These are phyloP conservation scores for Teratosphaeriaceae sp. DNA, from an alignment of 2,329 filamentous ascomycete species.

Conservation along the genomic window DNA sequence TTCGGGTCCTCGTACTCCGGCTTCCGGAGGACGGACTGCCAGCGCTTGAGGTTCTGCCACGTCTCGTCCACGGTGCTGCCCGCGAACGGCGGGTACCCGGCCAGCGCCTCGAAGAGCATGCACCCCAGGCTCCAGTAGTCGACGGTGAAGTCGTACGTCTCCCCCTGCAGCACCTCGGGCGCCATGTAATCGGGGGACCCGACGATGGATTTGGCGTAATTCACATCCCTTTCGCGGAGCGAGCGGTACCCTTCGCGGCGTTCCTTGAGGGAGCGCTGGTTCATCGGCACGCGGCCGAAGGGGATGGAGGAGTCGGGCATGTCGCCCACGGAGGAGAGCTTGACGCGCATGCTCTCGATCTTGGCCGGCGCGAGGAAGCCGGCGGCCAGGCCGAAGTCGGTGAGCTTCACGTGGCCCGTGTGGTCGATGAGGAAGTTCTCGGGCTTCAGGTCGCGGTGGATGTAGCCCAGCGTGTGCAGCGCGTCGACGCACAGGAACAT, in stretches of 20 bases:
- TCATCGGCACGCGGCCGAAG: slow-evolving; percentile 79
- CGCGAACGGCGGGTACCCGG: slow-evolving; percentile 93
- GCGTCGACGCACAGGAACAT: slow-evolving; percentile 98
- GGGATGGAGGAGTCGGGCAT: slow-evolving; percentile 61
- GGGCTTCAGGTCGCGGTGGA: slow-evolving; percentile 93
- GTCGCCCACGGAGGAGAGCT: slow-evolving; percentile 87
- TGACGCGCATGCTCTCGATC: slow-evolving; percentile 96
- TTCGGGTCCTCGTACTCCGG: slow-evolving; percentile 97
- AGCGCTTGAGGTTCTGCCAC: slow-evolving; percentile 97
- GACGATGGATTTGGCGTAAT: slow-evolving; percentile 98
- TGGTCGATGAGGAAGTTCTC: slow-evolving; percentile 98
- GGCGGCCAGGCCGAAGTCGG: slow-evolving; percentile 92
- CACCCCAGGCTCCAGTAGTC: slow-evolving; percentile 99
- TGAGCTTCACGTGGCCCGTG: slow-evolving; percentile 93
- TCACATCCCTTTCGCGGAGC: slow-evolving; percentile 85
- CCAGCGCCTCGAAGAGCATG: slow-evolving; percentile 96
- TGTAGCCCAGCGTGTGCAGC: slow-evolving; percentile 90
- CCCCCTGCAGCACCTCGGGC: slow-evolving; percentile 89
- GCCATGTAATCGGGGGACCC: slow-evolving; percentile 99
- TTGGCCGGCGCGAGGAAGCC: slow-evolving; percentile 91
- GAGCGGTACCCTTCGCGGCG: slow-evolving; percentile 90
- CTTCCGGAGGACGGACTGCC: slow-evolving; percentile 90
- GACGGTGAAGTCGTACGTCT: slow-evolving; percentile 96
- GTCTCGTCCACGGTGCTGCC: slow-evolving; percentile 94
- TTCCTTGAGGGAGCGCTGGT: slow-evolving; percentile 83